Evolutionary conservation across 495 filamentous ascomycete genomes (phyloP), one percentile per base, ranked within the genome.

Genomic region (Penicillium robsamsonii): DNA sequence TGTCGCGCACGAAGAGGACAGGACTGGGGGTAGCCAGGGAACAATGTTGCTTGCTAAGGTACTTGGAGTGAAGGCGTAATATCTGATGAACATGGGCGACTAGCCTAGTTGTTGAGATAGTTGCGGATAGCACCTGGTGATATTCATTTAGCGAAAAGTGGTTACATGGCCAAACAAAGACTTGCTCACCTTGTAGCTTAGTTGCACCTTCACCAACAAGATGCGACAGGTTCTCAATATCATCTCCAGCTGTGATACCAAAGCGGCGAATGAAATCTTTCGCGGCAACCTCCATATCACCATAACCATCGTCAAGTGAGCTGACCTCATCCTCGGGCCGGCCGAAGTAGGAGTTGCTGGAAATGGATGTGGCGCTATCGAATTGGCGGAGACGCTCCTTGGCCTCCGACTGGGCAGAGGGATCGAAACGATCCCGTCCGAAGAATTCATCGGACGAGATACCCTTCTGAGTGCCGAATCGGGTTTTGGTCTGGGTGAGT

Each of bases 381-480:
- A 98, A 98, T 20, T 91, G 87, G 70, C 89, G 85, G 40, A 98
- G 83, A 13, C 94, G 84, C 12, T 81, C 76, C 74, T 94, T 92
- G 48, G 94, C 92, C 77, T 97, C 92, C 42, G 87, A 79, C 65
- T 92, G 87, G 4, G 87, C 85, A 33, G 77, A 75, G 29, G 92
- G 84, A 62, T 98, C 91, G 67, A 87, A 97, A 47, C 81, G 73
- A 25, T 90, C 89, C 63, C 92, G 93, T 55, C 92, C 91, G 69
- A 98, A 98, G 77, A 96, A 97, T 64, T 98, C 94, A 73, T 98
- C 94, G 4, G 91, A 96, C 2, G 92, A 96, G 61, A 98, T 98
- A 69, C 88, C 89, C 79, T 96, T 97, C 74, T 98, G 94, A 50
- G 69, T 72, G 53, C 92, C 94, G 60, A 98, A 98, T 67, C 67